Evolutionary conservation across 352 stramenopile genomes (phyloP).

Genomic region (Blastocystis sp.): DNA sequence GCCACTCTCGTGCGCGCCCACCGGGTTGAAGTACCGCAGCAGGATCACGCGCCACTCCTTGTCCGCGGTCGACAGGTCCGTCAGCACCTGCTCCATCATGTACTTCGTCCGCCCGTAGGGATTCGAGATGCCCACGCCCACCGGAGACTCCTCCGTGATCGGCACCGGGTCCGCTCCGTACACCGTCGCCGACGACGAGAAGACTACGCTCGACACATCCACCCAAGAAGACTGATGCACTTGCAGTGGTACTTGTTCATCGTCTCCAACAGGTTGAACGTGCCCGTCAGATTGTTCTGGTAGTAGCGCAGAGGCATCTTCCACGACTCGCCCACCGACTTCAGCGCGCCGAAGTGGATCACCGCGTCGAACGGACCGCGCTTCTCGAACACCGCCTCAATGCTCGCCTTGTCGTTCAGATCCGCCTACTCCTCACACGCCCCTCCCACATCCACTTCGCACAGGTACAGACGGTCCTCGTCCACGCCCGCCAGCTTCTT

Average conservation of each 20-base stretch:
- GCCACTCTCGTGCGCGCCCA: conserved; percentile 78
- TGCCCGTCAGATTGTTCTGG: conserved; percentile 80
- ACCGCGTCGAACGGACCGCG: conserved; percentile 76
- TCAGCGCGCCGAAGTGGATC: conserved; percentile 84
- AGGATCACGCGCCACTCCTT: conserved; percentile 78
- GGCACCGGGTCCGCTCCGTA: conserved; percentile 76
- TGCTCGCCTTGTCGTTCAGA: conserved; percentile 75
- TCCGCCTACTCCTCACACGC: conserved; percentile 60
- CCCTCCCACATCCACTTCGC: not conserved
- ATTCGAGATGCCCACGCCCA: conserved; percentile 72
- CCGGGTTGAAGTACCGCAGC: conserved; percentile 86
- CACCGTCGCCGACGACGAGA: conserved; percentile 81
- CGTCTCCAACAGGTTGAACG: conserved; percentile 77
- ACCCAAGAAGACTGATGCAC: conserved; percentile 64
- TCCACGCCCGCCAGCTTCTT: conserved; percentile 75
- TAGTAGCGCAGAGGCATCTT: conserved; percentile 79
- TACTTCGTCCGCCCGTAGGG: conserved; percentile 86
- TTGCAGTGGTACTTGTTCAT: conserved; percentile 77
- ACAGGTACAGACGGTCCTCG: conserved; percentile 65
- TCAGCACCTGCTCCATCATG: conserved; percentile 86
- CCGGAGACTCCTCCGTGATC: conserved; percentile 70
- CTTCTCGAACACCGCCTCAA: conserved; percentile 78
- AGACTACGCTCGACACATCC: conserved; percentile 74
- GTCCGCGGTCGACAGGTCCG: conserved; percentile 73
- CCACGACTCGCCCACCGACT: conserved; percentile 82